phyloP scores from a whole-genome alignment of 2,329 filamentous ascomycete species.

The Orbilia ellipsospora region DNA sequence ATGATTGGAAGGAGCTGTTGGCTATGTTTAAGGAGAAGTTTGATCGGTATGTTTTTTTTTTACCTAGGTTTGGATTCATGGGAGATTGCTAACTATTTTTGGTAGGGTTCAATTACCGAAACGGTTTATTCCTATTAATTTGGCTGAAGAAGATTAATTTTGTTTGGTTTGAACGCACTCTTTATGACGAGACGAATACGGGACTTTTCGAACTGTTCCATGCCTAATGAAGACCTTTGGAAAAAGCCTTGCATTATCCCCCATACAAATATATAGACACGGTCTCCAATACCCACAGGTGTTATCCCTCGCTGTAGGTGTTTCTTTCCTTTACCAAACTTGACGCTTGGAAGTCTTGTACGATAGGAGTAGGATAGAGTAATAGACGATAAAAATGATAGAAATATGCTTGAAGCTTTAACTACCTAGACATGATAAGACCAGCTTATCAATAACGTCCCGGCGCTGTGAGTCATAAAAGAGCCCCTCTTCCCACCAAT shows the following conservation, averaged over 20 bases:
- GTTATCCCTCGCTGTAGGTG: too few species aligned
- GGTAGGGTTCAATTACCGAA: constrained; percentile 73
- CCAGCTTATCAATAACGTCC: neutral
- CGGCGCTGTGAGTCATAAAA: neutral
- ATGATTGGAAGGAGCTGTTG: constrained; percentile 96
- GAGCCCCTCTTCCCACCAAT: neutral
- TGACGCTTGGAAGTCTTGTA: neutral
- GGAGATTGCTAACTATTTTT: constrained; percentile 10
- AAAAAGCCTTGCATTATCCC: too few species aligned
- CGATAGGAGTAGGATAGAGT: constrained; percentile 9
- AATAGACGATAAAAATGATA: constrained; percentile 1
- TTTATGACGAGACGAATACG: too few species aligned
- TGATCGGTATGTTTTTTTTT: constrained; percentile 78
- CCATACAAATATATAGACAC: too few species aligned
- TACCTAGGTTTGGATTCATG: neutral
- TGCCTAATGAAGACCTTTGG: too few species aligned
- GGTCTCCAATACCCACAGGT: too few species aligned
- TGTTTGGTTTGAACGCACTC: neutral
- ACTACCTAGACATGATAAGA: neutral
- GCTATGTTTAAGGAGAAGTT: constrained; percentile 95
- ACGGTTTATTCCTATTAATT: constrained; percentile 73
- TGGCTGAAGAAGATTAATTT: constrained; percentile 60
- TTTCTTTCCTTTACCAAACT: neutral
- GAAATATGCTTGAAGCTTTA: neutral
- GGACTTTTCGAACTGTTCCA: too few species aligned